Base-by-base conservation (phyloP, 179 eudicot species). In the Camellia oleifera region DNA sequence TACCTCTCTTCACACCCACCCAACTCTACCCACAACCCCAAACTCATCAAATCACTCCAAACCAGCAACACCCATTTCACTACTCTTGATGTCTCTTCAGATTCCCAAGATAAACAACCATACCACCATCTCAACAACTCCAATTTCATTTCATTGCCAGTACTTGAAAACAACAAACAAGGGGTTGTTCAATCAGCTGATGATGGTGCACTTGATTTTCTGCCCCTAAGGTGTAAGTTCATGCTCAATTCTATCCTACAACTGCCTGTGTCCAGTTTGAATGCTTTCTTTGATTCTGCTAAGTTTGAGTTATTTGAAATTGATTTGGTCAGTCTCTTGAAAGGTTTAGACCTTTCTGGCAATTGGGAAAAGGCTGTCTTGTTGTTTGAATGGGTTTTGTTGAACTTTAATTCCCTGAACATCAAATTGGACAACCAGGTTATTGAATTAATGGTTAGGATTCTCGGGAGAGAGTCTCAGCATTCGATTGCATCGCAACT, bases 401-500 rank as follows among this genome's bases (percentile, higher is more conserved):
- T 81, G 78, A 88, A 85, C 76, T 68, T 62, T 69, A 79, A 81
- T 17, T 56, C 66, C 66, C 20, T 74, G 67, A 80, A 82, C 74
- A 58, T 78, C 79, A 79, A 54, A 32, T 18, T 93, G 69, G 93
- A 88, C 84, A 77, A 81, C 79, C 91, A 91, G 74, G 85, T 77
- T 76, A 79, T 93, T 80, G 97, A 94, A 57, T 83, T 94, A 26
- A 87, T 91, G 88, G 91, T 89, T 74, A 88, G 87, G 83, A 88
- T 95, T 74, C 87, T 95, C 54, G 92, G 93, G 57, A 89, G 95
- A 69, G 98, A 95, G 85, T 91, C 98, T 32, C 93, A 91, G 84
- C 90, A 92, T 26, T 84, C 86, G n/a, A 83, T 86, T 77, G 89
- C 98, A 8, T 88, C 87, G 3, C 91, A 84, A 20, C 75, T 94